Conservation (phyloP, 129 eudicot genomes). For the Arctium lappa region DNA sequence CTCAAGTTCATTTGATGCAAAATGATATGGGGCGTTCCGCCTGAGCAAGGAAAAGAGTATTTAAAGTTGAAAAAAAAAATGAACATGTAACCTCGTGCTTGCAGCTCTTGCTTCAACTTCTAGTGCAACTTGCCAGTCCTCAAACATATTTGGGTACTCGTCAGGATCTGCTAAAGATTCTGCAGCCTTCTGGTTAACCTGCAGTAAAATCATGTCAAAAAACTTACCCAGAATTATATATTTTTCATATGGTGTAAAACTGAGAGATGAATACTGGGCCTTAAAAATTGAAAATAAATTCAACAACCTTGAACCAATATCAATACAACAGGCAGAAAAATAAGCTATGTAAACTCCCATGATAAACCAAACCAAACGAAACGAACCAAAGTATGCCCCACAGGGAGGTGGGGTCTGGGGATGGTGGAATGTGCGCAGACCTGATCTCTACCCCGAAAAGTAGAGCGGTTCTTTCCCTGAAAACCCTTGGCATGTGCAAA, state of each 20-base stretch:
- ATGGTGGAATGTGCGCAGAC: neutral
- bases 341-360: neutral
- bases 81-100: constrained; percentile 50
- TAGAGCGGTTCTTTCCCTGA: neutral
- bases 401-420: neutral
- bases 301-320: neutral
- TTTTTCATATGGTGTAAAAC: neutral
- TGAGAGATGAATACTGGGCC: neutral
- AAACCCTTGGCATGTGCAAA: neutral
- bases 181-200: constrained; percentile 97
- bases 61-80: neutral
- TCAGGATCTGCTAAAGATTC: constrained; percentile 97
- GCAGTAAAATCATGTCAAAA: constrained; percentile 33
- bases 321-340: neutral
- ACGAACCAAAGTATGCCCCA: neutral
- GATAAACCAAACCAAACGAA: too few relatives aligned
- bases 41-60: neutral
- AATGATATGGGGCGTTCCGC: neutral
- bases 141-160: constrained; percentile 95
- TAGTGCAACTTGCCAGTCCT: constrained; percentile 95
- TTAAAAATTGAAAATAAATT: neutral
- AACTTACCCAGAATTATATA: neutral
- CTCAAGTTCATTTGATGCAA: neutral
- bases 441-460: neutral
- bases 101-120: constrained; percentile 83